Evolutionary conservation across 2,329 filamentous ascomycete genomes (phyloP), one percentile per base, ranked within the genome.

Genomic region (Stagonosporopsis tanaceti): DNA sequence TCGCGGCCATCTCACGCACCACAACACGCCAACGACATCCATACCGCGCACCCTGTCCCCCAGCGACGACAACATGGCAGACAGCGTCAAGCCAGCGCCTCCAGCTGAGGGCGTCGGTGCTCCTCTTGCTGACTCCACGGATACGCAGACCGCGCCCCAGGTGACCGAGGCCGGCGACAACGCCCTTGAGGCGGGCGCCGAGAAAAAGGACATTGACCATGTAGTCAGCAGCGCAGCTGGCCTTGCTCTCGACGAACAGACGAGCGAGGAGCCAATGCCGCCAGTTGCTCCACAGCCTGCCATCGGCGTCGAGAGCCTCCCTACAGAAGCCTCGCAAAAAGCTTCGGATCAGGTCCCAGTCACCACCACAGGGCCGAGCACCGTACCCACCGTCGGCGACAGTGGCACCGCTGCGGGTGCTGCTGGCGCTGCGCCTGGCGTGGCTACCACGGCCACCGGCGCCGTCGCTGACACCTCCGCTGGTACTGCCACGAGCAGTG

Each of bases 171-270:
- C 61, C 20, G 42, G 53, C n/a, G 61, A 63, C 17, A 60, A 63
- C 38, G 52, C 60, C 39, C 25, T 48, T 24, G 57, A 63, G 37
- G 22, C 54, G 25, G 41, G 11, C 44, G 50, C 60, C 15, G 61
- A 70, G 17, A 60, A 63, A 42, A 53, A 63, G 14, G 57, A 59
- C 25, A 53, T 66, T 8, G 66, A 68, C 22, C 48, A 59, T 14
- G 53, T 66, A n/a, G 51, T 62, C 12, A 57, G 53, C 14, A 64
- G 51, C 17, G 54, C 67, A 37, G 60, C 66, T 30, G 59, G 52
- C 14, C 62, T 69, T 6, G 62, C 59, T 1, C 62, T 69, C 24
- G 58, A 59, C 27, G 47, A 61, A 40, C 57, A 65, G 42, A 55
- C 65, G 38, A 24, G 41, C 11, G 62, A 64, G 11, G 58, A 59